Percentiles rank a stretch among this genome's conserved stretches.
These are phyloP conservation scores for Ziziphus jujuba DNA, from an alignment of 306 rosid genomes.

Conservation along the genomic window DNA sequence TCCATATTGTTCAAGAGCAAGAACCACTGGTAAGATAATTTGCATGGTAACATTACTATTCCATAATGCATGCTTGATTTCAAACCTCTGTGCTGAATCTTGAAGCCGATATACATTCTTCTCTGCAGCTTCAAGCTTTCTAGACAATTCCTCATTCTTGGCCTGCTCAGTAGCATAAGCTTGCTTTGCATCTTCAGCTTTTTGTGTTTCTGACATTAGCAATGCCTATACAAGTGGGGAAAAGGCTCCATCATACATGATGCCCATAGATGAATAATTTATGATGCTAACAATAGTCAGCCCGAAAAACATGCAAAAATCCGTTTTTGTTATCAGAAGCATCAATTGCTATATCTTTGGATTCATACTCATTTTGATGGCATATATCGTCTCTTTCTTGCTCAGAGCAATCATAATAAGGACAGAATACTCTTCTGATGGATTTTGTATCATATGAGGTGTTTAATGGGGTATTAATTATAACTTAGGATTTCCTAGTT, in stretches of 20 bases:
- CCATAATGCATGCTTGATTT: constrained; percentile 20
- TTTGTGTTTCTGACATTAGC: constrained; percentile 61
- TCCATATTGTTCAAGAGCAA: too few relatives aligned
- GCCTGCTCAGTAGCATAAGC: constrained; percentile 7
- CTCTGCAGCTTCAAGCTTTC: constrained; percentile 72
- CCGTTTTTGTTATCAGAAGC: not conserved
- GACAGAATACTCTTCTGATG: too few relatives aligned
- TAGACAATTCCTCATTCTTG: constrained; percentile 15
- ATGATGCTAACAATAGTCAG: too few relatives aligned
- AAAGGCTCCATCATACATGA: constrained; percentile 15
- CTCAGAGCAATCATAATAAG: too few relatives aligned
- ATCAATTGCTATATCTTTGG: not conserved
- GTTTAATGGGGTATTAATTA: too few relatives aligned
- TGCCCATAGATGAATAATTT: not conserved
- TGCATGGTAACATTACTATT: constrained; percentile 6
- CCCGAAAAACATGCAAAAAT: too few relatives aligned
- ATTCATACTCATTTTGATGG: not conserved
- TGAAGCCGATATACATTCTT: constrained; percentile 84
- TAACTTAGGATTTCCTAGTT: too few relatives aligned
- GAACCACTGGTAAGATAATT: too few relatives aligned
- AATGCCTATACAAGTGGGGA: constrained; percentile 49
- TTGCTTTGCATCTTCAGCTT: constrained; percentile 46
- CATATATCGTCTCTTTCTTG: not conserved
- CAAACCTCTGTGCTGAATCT: constrained; percentile 95
- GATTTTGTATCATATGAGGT: too few relatives aligned